Percentiles rank a stretch among this genome's conserved stretches.
Evolutionary conservation across 2,329 filamentous ascomycete genomes (phyloP).

Genomic region (Sarocladium kiliense): DNA sequence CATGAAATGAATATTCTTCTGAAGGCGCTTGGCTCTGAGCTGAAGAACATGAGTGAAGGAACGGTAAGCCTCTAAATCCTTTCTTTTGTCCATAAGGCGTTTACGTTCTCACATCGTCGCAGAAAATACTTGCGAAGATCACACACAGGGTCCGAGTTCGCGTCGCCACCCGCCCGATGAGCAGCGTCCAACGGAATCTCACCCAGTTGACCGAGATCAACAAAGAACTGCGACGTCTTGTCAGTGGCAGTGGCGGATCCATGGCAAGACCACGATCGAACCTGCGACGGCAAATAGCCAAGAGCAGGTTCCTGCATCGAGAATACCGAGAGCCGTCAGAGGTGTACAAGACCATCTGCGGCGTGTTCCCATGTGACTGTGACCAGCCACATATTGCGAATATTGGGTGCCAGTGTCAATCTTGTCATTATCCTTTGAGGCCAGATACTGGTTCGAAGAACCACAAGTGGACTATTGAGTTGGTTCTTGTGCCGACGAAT

Average conservation of each 20-base stretch:
- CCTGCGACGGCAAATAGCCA: not conserved
- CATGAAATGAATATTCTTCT: not conserved
- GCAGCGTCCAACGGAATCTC: not conserved
- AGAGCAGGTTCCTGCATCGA: not conserved
- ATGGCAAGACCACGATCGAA: not conserved
- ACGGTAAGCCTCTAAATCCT: not conserved
- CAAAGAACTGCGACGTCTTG: not conserved
- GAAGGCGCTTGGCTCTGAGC: not conserved
- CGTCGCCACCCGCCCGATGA: not conserved
- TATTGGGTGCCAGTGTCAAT: slow-evolving; percentile 1
- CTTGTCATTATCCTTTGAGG: not conserved
- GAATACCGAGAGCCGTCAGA: not conserved
- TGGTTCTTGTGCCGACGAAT: not conserved
- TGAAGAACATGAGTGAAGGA: not conserved
- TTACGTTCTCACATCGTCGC: not conserved
- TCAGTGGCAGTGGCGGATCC: not conserved
- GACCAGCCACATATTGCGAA: not conserved
- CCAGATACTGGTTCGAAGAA: not conserved
- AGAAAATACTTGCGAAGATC: not conserved
- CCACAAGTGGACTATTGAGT: slow-evolving; percentile 2
- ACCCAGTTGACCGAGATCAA: not conserved
- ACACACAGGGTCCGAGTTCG: not conserved
- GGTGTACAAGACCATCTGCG: slow-evolving; percentile 1
- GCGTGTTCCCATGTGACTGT: not conserved
- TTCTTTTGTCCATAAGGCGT: not conserved